A percentile compares a stretch with the other conserved stretches of the same genome.
phyloP scores from a whole-genome alignment of 805 yeast species.

The Yamadazyma laniorum region DNA sequence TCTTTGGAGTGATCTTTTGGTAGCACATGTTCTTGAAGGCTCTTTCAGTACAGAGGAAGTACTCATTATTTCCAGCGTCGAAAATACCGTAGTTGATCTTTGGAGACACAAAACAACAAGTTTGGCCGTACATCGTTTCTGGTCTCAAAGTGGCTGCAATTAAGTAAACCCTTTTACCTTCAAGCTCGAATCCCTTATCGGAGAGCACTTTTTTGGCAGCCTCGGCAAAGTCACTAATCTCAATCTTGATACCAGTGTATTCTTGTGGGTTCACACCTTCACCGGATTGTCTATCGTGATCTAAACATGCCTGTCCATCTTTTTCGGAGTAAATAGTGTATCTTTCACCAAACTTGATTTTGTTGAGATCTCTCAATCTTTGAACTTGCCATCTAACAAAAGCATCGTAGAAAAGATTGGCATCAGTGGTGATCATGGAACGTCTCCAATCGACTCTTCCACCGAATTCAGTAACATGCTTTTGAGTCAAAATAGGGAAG shows the following conservation, averaged over 20 bases:
- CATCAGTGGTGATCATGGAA: conserved; percentile 91
- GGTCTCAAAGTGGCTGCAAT: conserved; percentile 98
- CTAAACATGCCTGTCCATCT: conserved; percentile 99
- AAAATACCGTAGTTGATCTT: conserved; percentile 89
- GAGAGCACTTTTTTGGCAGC: conserved; percentile 53
- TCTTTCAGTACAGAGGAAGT: conserved; percentile 85
- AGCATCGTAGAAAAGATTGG: conserved; percentile 91
- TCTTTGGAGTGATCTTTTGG: conserved; percentile 86
- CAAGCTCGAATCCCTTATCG: conserved; percentile 45
- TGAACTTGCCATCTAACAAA: conserved; percentile 97
- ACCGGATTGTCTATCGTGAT: conserved; percentile 95
- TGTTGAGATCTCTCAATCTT: conserved; percentile 77
- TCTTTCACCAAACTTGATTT: conserved; percentile 97
- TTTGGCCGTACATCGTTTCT: conserved; percentile 98
- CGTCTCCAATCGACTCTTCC: conserved; percentile 98
- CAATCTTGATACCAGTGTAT: conserved; percentile 88
- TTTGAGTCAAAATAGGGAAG: conserved; percentile 88
- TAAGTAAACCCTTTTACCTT: conserved; percentile 66
- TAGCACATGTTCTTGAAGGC: conserved; percentile 96
- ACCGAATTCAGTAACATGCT: conserved; percentile 79
- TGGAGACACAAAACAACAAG: conserved; percentile 97
- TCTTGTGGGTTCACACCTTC: conserved; percentile 98
- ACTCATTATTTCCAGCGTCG: conserved; percentile 74
- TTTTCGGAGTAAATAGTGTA: conserved; percentile 95
- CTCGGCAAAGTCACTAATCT: conserved; percentile 57